phyloP scores from a whole-genome alignment of 2,329 filamentous ascomycete genomes.

The Pseudogymnoascus sp. region DNA sequence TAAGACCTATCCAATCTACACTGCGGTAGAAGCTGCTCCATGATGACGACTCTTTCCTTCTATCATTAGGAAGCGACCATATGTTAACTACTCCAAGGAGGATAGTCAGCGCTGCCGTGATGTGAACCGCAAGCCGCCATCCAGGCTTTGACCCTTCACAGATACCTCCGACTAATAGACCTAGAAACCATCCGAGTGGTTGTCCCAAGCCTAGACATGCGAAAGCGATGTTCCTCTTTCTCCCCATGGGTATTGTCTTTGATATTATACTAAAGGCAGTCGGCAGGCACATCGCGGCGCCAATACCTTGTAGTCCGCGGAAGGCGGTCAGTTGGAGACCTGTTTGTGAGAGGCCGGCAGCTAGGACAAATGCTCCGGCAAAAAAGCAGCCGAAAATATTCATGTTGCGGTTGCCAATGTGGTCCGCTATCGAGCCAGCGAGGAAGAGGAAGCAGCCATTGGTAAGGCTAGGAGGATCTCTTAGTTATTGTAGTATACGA shows the following conservation, averaged over 20 bases:
- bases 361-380: neutral
- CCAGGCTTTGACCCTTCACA: neutral
- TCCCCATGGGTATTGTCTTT: neutral
- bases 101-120: neutral
- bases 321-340: neutral
- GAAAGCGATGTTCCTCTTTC: neutral
- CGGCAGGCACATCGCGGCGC: neutral
- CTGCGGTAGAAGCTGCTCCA: neutral
- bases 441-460: constrained; percentile 6
- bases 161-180: neutral
- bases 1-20: constrained; percentile 4
- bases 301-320: neutral
- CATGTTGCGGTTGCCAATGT: constrained; percentile 6
- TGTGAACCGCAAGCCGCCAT: neutral
- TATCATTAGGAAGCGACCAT: neutral
- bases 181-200: neutral
- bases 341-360: neutral
- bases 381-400: constrained; percentile 5
- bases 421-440: constrained; percentile 1
- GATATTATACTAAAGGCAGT: constrained; percentile 4
- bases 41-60: neutral
- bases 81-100: neutral
- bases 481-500: neutral
- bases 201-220: constrained; percentile 2
- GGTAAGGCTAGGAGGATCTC: neutral